phyloP scores from a whole-genome alignment of 192 early-diverging fungal species.

The Coemansia sp. region DNA sequence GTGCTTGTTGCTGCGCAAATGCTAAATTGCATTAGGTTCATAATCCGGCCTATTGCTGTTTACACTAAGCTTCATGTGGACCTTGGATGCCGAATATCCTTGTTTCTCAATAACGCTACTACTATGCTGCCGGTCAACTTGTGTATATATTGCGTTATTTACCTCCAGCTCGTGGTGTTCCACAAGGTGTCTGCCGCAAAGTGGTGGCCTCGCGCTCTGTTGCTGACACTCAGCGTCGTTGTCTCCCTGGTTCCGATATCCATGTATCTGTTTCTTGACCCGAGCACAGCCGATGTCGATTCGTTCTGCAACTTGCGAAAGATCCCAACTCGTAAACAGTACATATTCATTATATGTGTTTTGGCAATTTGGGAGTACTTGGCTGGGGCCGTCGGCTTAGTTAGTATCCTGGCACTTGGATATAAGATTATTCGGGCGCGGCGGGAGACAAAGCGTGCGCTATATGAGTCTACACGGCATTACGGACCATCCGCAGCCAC shows the following conservation, averaged over 20 bases:
- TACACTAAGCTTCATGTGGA: slow-evolving; percentile 3
- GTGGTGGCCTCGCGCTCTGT: slow-evolving; percentile 28
- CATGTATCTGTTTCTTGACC: slow-evolving; percentile 16
- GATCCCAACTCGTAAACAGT: slow-evolving; percentile 8
- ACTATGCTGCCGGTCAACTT: slow-evolving; percentile 24
- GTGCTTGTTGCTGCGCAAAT: slow-evolving; percentile 29
- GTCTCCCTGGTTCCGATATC: slow-evolving; percentile 26
- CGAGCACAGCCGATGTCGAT: not conserved
- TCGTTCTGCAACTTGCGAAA: slow-evolving; percentile 18
- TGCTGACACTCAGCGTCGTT: slow-evolving; percentile 15
- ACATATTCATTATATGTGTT: slow-evolving; percentile 17
- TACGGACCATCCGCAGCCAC: slow-evolving; percentile 12
- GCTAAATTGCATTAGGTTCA: slow-evolving; percentile 31
- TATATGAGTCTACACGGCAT: slow-evolving; percentile 6
- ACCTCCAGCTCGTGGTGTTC: slow-evolving; percentile 43
- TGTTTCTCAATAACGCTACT: slow-evolving; percentile 26
- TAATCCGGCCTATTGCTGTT: slow-evolving; percentile 19
- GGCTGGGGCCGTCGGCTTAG: slow-evolving; percentile 27
- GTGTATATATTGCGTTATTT: slow-evolving; percentile 38
- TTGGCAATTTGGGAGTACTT: slow-evolving; percentile 33
- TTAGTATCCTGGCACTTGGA: slow-evolving; percentile 17
- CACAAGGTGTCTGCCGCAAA: slow-evolving; percentile 33
- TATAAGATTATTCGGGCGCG: slow-evolving; percentile 28
- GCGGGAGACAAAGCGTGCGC: slow-evolving; percentile 13
- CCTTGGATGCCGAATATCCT: slow-evolving; percentile 25